Conservation (phyloP, 768 basidiomycete genomes). For the Boletus pseudopeckii region DNA sequence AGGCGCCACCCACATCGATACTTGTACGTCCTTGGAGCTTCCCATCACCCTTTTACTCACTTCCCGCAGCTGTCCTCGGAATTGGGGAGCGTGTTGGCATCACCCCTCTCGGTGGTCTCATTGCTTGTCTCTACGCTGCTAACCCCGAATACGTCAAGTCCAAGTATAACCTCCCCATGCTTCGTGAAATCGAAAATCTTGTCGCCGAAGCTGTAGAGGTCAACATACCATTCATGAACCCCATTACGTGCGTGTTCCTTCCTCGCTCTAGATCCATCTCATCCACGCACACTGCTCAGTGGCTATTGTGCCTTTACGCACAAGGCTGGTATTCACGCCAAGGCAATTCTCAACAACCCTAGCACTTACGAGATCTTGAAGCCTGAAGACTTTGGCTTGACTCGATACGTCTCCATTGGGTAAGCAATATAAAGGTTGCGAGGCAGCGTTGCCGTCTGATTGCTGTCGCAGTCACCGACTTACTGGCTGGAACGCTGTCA, state of each 20-base stretch:
- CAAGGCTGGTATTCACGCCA: constrained; percentile 99
- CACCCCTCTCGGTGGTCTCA: constrained; percentile 93
- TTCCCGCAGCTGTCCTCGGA: constrained; percentile 75
- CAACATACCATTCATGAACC: constrained; percentile 96
- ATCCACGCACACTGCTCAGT: constrained; percentile 38
- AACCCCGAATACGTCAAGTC: constrained; percentile 98
- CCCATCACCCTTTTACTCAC: background rate
- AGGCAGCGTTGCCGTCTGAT: constrained; percentile 2
- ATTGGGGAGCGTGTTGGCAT: constrained; percentile 99
- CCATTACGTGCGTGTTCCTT: constrained; percentile 64
- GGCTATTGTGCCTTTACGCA: constrained; percentile 99
- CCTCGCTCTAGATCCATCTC: background rate
- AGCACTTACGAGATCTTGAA: constrained; percentile 99
- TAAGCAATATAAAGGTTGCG: constrained; percentile 27
- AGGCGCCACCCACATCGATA: constrained; percentile 98
- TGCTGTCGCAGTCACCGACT: constrained; percentile 67
- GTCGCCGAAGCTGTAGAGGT: constrained; percentile 99
- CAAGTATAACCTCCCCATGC: constrained; percentile 98
- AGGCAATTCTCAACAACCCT: constrained; percentile 99
- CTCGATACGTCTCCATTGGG: constrained; percentile 97
- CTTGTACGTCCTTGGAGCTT: constrained; percentile 55
- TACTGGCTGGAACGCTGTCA: constrained; percentile 99
- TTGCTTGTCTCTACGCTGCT: constrained; percentile 95
- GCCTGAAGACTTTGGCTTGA: constrained; percentile 98
- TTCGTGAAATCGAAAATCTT: constrained; percentile 97